Conservation (phyloP, 306 rosid genomes). For the Pyrus bretschneideri region DNA sequence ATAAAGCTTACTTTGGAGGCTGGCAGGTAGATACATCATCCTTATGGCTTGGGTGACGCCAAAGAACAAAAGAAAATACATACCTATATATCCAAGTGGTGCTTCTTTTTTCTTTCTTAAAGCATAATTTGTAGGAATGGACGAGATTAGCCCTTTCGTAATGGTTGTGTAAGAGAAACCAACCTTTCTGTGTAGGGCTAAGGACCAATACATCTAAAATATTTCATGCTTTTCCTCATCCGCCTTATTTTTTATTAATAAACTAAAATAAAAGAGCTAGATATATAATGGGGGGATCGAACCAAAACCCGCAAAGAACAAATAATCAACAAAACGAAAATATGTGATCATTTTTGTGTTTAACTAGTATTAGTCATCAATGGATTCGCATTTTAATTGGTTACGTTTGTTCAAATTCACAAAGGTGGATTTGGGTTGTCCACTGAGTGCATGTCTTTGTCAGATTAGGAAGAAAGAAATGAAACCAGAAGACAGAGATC, state of each 20-base stretch:
- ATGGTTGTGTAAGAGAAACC: not conserved
- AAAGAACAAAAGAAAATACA: slow-evolving; percentile 3
- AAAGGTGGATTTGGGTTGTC: slow-evolving; percentile 29
- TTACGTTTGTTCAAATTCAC: slow-evolving; percentile 9
- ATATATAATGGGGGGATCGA: too few species aligned
- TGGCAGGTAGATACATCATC: not conserved
- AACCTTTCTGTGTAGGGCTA: not conserved
- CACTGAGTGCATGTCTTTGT: slow-evolving; percentile 22
- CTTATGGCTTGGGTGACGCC: slow-evolving; percentile 31
- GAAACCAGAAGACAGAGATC: slow-evolving; percentile 37
- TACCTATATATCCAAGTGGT: not conserved
- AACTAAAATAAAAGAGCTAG: not conserved
- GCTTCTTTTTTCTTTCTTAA: too few species aligned
- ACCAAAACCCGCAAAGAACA: too few species aligned
- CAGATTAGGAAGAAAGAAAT: slow-evolving; percentile 1
- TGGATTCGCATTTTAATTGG: not conserved
- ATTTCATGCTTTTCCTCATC: not conserved
- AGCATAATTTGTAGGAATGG: too few species aligned
- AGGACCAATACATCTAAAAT: not conserved
- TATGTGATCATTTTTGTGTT: not conserved
- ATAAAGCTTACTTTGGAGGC: not conserved
- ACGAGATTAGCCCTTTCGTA: not conserved
- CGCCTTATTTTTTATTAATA: too few species aligned
- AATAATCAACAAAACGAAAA: not conserved
- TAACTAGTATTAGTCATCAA: not conserved